A percentile compares a stretch with the other conserved stretches of the same genome.
phyloP scores from a whole-genome alignment of 2,329 filamentous ascomycete species.

The Madurella fahalii region DNA sequence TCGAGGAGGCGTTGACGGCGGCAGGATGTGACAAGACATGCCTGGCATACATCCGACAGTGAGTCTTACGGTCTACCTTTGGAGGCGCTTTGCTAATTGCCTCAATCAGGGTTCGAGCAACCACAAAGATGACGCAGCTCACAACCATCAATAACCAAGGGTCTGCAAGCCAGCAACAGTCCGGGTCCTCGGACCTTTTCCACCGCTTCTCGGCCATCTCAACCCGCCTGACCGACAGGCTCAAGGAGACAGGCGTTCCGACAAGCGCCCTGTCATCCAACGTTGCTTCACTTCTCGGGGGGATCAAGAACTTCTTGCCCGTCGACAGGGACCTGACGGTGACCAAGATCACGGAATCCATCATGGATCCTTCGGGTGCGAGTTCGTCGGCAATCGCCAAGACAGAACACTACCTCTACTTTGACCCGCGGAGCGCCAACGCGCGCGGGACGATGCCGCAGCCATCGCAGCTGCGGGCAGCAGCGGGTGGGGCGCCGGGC shows the following conservation, averaged over 20 bases:
- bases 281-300: slow-evolving; percentile 89
- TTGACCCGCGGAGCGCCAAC: slow-evolving; percentile 89
- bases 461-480: slow-evolving; percentile 57
- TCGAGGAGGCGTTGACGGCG: slow-evolving; percentile 75
- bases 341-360: slow-evolving; percentile 95
- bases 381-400: slow-evolving; percentile 90
- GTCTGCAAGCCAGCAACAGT: slow-evolving; percentile 56
- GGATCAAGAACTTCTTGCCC: slow-evolving; percentile 97
- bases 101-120: slow-evolving; percentile 66
- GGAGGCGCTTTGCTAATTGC: slow-evolving; percentile 3
- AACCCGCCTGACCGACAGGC: slow-evolving; percentile 84
- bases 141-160: slow-evolving; percentile 77
- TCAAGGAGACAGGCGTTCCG: slow-evolving; percentile 84
- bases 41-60: slow-evolving; percentile 83
- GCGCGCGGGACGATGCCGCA: slow-evolving; percentile 88
- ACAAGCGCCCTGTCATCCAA: slow-evolving; percentile 66
- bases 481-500: slow-evolving; percentile 40
- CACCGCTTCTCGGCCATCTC: slow-evolving; percentile 90
- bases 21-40: slow-evolving; percentile 73
- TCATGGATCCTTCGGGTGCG: slow-evolving; percentile 92
- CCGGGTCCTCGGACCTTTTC: slow-evolving; percentile 73
- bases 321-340: slow-evolving; percentile 92
- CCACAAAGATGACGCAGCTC: slow-evolving; percentile 97
- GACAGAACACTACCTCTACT: slow-evolving; percentile 95
- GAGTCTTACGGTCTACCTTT: slow-evolving; percentile 33